phyloP scores from a whole-genome alignment of 192 early-diverging fungal species.

The Umbelopsis isabellina region DNA sequence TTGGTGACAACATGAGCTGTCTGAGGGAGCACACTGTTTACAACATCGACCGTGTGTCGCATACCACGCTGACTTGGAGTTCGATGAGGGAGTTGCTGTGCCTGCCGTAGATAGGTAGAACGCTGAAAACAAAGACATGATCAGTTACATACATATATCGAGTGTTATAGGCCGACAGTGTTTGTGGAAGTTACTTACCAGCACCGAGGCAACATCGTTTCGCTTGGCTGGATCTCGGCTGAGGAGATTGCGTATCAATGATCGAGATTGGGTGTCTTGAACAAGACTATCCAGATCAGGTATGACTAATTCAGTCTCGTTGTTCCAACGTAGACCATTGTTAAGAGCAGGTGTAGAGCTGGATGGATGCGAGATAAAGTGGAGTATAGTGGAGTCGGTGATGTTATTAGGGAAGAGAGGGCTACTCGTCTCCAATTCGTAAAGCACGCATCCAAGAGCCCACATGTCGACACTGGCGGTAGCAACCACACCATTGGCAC shows the following conservation, averaged over 20 bases:
- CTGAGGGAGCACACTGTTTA: constrained; percentile 11
- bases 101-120: constrained; percentile 8
- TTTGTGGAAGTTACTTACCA: constrained; percentile 35
- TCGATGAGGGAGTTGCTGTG: constrained; percentile 11
- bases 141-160: background rate
- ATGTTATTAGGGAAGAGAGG: constrained; percentile 46
- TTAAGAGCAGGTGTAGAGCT: constrained; percentile 46
- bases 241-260: constrained; percentile 43
- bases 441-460: constrained; percentile 55
- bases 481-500: constrained; percentile 48
- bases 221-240: constrained; percentile 45
- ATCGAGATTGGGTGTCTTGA: constrained; percentile 38
- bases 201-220: constrained; percentile 40
- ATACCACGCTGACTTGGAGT: background rate
- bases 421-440: constrained; percentile 50
- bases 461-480: constrained; percentile 53
- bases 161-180: background rate
- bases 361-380: constrained; percentile 54
- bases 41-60: constrained; percentile 12
- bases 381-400: constrained; percentile 51
- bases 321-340: constrained; percentile 49
- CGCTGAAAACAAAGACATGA: background rate
- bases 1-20: constrained; percentile 14
- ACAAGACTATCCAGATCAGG: constrained; percentile 46
- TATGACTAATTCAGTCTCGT: constrained; percentile 44